Conservation (phyloP, 1,139 yeast genomes). For the Yamadazyma friedrichii region DNA sequence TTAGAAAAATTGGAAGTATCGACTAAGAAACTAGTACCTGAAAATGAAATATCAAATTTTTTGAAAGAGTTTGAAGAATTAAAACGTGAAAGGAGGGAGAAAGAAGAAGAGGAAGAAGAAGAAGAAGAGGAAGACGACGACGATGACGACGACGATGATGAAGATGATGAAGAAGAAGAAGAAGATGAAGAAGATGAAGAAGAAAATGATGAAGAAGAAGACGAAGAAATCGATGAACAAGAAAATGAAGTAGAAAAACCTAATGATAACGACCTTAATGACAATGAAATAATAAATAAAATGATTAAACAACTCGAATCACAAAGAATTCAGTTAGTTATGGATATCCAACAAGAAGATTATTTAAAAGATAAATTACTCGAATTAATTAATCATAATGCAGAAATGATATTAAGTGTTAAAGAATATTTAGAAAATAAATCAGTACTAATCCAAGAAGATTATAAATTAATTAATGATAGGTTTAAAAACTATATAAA, state of each 20-base stretch:
- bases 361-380: conserved; percentile 30
- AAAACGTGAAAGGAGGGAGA: too few relatives aligned
- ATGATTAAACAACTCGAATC: conserved; percentile 24
- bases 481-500: conserved; percentile 16
- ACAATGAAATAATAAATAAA: background rate
- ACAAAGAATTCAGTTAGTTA: conserved; percentile 34
- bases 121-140: background rate
- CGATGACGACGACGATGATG: background rate
- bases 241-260: background rate
- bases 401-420: conserved; percentile 38
- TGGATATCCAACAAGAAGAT: conserved; percentile 48
- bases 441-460: conserved; percentile 13
- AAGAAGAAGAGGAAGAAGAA: background rate
- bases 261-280: background rate
- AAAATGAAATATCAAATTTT: conserved; percentile 15
- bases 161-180: background rate
- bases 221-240: background rate
- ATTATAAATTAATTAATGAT: conserved; percentile 11
- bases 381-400: conserved; percentile 38
- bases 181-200: background rate
- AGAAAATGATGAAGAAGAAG: background rate
- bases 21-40: conserved; percentile 23
- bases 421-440: conserved; percentile 34
- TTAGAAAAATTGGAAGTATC: conserved; percentile 20
- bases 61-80: background rate